Evolutionary conservation across 139 green algal species (phyloP).

Genomic region (Axilococcus clingmanii): DNA sequence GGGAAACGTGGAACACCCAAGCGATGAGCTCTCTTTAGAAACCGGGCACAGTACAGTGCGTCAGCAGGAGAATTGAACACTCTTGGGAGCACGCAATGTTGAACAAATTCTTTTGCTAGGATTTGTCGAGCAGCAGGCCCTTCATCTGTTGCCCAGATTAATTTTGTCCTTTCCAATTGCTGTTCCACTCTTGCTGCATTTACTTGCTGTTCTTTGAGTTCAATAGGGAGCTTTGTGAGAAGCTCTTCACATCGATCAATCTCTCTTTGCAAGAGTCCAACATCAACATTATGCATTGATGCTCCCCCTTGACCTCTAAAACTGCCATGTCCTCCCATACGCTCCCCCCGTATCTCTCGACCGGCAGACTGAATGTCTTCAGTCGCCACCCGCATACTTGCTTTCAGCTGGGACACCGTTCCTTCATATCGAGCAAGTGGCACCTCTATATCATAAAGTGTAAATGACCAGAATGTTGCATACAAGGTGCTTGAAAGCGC

Average conservation of each 20-base stretch:
- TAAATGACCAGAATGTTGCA: constrained; percentile 61
- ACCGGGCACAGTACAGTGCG: constrained; percentile 47
- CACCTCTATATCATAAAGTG: constrained; percentile 58
- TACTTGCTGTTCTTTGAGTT: constrained; percentile 34
- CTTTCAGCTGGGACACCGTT: constrained; percentile 21
- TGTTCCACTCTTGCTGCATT: constrained; percentile 23
- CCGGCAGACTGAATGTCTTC: constrained; percentile 6
- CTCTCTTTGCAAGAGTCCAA: neutral
- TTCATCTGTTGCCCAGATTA: constrained; percentile 3
- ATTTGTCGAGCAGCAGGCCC: neutral
- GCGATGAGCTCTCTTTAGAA: constrained; percentile 37
- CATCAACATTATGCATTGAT: neutral
- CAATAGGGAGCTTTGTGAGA: constrained; percentile 18
- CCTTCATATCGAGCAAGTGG: constrained; percentile 26
- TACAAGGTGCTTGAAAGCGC: constrained; percentile 52
- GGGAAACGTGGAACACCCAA: constrained; percentile 38
- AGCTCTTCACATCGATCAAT: neutral
- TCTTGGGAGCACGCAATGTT: constrained; percentile 49
- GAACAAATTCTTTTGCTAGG: constrained; percentile 13
- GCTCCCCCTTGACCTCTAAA: neutral
- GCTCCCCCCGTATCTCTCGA: neutral
- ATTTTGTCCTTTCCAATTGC: constrained; percentile 11
- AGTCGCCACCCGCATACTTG: constrained; percentile 1
- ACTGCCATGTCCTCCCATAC: neutral
- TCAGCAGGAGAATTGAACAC: constrained; percentile 40